Evolutionary conservation across 768 basidiomycete species (phyloP).

Genomic region (Brasilioporus rufonigricans): DNA sequence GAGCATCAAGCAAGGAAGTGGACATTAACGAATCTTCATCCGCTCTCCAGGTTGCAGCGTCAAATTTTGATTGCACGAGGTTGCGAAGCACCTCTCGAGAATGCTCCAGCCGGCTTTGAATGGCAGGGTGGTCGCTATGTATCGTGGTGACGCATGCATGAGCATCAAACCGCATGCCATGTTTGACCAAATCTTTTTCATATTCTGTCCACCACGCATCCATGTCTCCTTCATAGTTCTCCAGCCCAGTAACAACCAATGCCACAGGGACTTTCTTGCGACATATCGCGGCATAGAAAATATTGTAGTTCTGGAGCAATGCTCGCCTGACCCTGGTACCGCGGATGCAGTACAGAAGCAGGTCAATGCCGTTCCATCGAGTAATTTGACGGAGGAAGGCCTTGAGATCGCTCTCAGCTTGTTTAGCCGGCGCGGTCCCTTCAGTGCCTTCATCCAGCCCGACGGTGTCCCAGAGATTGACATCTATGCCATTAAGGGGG

Average conservation of each 20-base stretch:
- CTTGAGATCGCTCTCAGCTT: conserved; percentile 27
- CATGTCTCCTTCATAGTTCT: conserved; percentile 34
- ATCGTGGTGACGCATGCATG: conserved; percentile 42
- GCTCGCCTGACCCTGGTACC: conserved; percentile 30
- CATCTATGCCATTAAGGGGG: conserved; percentile 12
- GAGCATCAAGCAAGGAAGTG: conserved; percentile 21
- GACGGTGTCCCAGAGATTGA: conserved; percentile 33
- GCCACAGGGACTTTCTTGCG: conserved; percentile 32
- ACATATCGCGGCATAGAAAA: conserved; percentile 30
- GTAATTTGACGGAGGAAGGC: conserved; percentile 34
- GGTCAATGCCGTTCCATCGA: conserved; percentile 25
- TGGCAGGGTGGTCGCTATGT: conserved; percentile 23
- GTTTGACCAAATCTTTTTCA: conserved; percentile 26
- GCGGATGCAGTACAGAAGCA: conserved; percentile 36
- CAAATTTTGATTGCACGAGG: conserved; percentile 15
- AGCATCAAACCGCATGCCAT: conserved; percentile 37
- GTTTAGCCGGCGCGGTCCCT: conserved; percentile 25
- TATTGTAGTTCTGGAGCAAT: conserved; percentile 28
- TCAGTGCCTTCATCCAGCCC: conserved; percentile 33
- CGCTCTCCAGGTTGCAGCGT: conserved; percentile 21
- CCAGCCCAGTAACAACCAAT: conserved; percentile 36
- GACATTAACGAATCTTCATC: conserved; percentile 17
- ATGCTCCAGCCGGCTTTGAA: conserved; percentile 17
- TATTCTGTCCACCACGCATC: conserved; percentile 40
- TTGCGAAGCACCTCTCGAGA: conserved; percentile 21